phyloP scores from a whole-genome alignment of 169 alveolate genomes.

The Plasmodium ovale region DNA sequence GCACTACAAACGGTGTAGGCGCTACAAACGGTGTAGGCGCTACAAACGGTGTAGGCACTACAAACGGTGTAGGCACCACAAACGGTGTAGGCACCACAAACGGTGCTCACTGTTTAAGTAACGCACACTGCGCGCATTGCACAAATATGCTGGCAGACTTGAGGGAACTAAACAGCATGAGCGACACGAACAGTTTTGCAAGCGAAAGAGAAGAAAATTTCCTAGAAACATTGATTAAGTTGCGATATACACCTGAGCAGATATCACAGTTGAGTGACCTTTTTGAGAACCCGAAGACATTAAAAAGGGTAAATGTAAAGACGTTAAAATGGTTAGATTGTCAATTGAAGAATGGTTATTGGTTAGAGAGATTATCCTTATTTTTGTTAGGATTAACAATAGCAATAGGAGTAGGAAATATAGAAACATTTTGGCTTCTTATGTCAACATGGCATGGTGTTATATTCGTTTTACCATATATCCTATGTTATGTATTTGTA shows the following conservation, averaged over 20 bases:
- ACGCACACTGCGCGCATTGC: not conserved
- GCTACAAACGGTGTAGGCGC: not conserved
- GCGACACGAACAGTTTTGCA: constrained; percentile 1
- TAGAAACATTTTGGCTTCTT: constrained; percentile 82
- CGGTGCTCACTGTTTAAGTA: not conserved
- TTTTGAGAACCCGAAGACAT: constrained; percentile 81
- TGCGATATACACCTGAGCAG: constrained; percentile 82
- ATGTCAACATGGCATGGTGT: constrained; percentile 84
- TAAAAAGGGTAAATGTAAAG: constrained; percentile 74
- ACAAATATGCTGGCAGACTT: constrained; percentile 21
- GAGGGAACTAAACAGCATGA: constrained; percentile 31
- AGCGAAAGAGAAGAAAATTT: constrained; percentile 29
- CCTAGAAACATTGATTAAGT: constrained; percentile 67
- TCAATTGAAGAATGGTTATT: constrained; percentile 80
- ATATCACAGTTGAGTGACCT: constrained; percentile 82
- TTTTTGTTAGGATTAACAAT: constrained; percentile 82
- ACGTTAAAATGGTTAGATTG: constrained; percentile 79
- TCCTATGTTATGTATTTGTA: constrained; percentile 78
- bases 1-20: not conserved
- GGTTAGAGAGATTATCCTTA: constrained; percentile 82
- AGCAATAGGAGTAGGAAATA: constrained; percentile 86
- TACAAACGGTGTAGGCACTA: not conserved
- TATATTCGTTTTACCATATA: constrained; percentile 80
- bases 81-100: not conserved
- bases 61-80: not conserved